A percentile compares a stretch with the other conserved stretches of the same genome.
Conservation (phyloP, 2,329 filamentous ascomycete genomes). For the Sarocladium brachiariae region DNA sequence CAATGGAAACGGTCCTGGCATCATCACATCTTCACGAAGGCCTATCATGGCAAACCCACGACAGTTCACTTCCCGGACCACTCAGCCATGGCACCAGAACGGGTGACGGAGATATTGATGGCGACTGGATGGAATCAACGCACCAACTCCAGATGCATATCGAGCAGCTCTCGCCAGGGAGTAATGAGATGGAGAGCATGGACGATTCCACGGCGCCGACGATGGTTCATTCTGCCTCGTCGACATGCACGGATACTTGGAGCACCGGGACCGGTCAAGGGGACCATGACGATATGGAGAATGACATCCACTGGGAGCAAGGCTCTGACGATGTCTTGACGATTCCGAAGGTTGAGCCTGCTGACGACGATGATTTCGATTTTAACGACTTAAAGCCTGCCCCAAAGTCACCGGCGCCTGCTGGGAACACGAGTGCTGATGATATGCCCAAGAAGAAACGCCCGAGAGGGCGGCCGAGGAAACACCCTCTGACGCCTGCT, state of each 20-base stretch:
- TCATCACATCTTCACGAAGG: background rate
- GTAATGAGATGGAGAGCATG: conserved; percentile 39
- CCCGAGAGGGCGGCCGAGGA: conserved; percentile 74
- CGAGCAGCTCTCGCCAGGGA: conserved; percentile 47
- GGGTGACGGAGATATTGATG: background rate
- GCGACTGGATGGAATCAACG: conserved; percentile 13
- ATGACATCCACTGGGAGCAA: conserved; percentile 41
- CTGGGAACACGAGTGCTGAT: conserved; percentile 17
- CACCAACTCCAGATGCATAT: conserved; percentile 26
- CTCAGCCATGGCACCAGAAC: background rate
- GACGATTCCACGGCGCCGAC: conserved; percentile 34
- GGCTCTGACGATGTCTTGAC: conserved; percentile 37
- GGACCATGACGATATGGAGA: conserved; percentile 30
- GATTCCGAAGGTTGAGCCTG: conserved; percentile 50
- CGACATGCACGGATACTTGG: conserved; percentile 40
- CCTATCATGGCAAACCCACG: conserved; percentile 1
- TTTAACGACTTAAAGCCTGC: conserved; percentile 45
- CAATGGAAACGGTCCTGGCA: conserved; percentile 1
- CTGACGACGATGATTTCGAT: conserved; percentile 45
- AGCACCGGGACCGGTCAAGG: conserved; percentile 28
- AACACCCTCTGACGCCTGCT: conserved; percentile 61
- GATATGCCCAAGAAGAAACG: conserved; percentile 44
- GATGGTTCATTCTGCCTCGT: conserved; percentile 38
- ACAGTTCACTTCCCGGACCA: background rate
- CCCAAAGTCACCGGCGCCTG: conserved; percentile 13